phyloP scores from a whole-genome alignment of 441 rosid species.

The Sinapis alba region DNA sequence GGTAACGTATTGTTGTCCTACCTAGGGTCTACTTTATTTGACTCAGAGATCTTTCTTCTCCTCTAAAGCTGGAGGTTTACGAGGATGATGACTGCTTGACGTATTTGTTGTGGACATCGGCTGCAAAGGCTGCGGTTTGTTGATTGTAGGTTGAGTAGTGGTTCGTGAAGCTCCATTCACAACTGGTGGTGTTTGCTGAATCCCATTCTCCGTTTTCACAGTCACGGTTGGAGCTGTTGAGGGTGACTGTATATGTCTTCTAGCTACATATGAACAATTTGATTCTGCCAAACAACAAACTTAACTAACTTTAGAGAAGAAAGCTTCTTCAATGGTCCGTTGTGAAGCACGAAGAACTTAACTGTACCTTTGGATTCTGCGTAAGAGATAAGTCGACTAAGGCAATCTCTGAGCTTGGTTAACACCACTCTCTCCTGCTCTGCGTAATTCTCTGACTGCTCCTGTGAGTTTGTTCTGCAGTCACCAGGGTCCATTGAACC shows the following conservation, averaged over 20 bases:
- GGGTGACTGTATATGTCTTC: conserved; percentile 57
- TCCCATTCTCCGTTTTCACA: conserved; percentile 51
- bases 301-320: conserved; percentile 11
- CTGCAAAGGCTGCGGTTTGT: conserved; percentile 19
- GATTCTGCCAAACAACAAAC: conserved; percentile 51
- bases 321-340: neutral
- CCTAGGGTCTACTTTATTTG: conserved; percentile 30
- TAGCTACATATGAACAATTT: conserved; percentile 62
- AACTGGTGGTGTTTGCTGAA: conserved; percentile 44
- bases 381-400: conserved; percentile 75
- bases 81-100: conserved; percentile 32
- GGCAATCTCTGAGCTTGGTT: conserved; percentile 84
- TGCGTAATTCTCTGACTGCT: conserved; percentile 63
- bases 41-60: conserved; percentile 56
- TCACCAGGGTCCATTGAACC: conserved; percentile 50
- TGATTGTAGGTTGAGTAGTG: conserved; percentile 39
- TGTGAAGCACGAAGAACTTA: neutral
- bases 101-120: conserved; percentile 30
- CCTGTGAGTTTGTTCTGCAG: conserved; percentile 57
- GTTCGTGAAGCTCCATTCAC: conserved; percentile 50
- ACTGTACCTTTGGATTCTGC: conserved; percentile 86
- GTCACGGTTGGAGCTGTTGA: neutral
- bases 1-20: conserved; percentile 29
- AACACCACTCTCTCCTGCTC: conserved; percentile 89
- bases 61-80: conserved; percentile 40